Evolutionary conservation across 768 basidiomycete species (phyloP), one percentile per base, ranked within the genome.

Genomic region (Termitomyces sp.): DNA sequence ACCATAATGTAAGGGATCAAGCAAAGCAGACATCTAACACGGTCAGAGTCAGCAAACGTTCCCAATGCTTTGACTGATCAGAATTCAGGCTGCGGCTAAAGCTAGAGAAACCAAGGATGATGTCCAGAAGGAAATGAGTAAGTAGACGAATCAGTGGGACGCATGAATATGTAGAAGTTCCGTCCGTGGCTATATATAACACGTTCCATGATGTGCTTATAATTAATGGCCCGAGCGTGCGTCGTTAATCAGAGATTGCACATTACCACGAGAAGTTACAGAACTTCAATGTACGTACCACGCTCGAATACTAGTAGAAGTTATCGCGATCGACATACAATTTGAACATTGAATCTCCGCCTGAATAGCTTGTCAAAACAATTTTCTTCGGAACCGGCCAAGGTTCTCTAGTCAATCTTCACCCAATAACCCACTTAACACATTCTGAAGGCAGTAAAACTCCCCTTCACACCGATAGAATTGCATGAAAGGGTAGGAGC

Each of bases 41-140:
- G 0, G 71, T 69, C 4, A 63, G 66, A 26, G 68, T n/a, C n/a
- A n/a, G n/a, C n/a, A n/a, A n/a, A n/a, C 11, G 12, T 17, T 1
- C 2, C 11, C 3, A 17, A 10, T 12, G 19, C 50, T 10, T 17
- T 58, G 32, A 58, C 30, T 21, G 2, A 37, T n/a, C 7, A 24
- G 10, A 32, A 5, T 53, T 0, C 21, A 77, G 75, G 68, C 71
- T 1, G 63, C 66, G 1, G 58, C 70, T 26, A 66, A 65, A 5
- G 70, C 74, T 34, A 67, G 65, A 19, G 62, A 74, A 56, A 64
- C 68, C 0, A 75, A 74, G 58, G 67, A 74, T 10, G 65, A 74
- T 17, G 42, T 74, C 8, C 58, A 75, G 56, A 66, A 70, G 55
- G 65, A 70, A 45, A 56, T 71, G 2, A 55, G 58, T n/a, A 66